Percentiles rank a stretch among this genome's conserved stretches.
phyloP scores from a whole-genome alignment of 2,329 filamentous ascomycete species.

The Cercospora sp. region DNA sequence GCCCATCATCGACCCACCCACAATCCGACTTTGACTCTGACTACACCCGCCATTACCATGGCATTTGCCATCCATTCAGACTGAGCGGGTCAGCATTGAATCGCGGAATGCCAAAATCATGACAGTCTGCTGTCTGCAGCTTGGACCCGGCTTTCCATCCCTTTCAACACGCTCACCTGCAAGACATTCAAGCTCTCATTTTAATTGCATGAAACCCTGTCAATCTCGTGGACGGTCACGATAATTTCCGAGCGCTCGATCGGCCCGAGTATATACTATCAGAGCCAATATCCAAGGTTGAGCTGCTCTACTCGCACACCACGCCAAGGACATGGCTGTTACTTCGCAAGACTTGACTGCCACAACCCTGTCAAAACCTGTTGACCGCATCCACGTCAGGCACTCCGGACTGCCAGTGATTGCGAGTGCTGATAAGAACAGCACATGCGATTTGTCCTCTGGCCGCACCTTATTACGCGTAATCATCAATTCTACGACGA shows the following conservation, averaged over 20 bases:
- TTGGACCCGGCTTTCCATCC: background rate
- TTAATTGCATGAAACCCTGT: background rate
- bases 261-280: background rate
- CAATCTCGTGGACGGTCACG: background rate
- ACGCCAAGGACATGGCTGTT: conserved; percentile 3
- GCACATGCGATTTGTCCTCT: background rate
- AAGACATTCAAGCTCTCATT: background rate
- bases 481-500: background rate
- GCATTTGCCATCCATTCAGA: background rate
- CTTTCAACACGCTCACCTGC: background rate
- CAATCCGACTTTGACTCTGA: background rate
- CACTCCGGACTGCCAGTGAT: background rate
- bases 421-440: background rate
- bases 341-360: background rate
- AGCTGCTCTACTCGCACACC: background rate
- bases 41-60: background rate
- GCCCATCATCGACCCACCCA: background rate
- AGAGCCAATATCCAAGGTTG: background rate
- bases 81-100: background rate
- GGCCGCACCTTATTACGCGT: background rate
- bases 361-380: background rate
- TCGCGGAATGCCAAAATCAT: background rate
- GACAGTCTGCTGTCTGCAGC: background rate
- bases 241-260: background rate
- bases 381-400: background rate